phyloP scores from a whole-genome alignment of 495 filamentous ascomycete species.

The Daldinia loculata region DNA sequence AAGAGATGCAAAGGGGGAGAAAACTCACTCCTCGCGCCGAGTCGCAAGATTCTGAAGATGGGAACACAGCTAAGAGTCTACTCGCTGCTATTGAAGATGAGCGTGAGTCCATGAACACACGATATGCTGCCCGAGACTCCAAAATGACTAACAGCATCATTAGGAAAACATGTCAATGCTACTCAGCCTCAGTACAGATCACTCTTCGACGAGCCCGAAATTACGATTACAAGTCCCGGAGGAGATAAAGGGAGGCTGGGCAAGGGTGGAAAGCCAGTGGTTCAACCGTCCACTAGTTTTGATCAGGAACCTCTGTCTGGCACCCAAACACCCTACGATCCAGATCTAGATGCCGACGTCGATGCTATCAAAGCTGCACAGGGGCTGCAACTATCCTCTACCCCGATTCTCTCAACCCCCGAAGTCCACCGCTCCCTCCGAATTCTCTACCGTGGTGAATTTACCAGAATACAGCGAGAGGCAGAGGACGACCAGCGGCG shows the following conservation, averaged over 20 bases:
- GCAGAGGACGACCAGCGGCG: conserved; percentile 79
- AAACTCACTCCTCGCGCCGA: conserved; percentile 54
- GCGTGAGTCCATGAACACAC: conserved; percentile 60
- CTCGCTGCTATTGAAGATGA: conserved; percentile 80
- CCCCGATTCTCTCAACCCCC: conserved; percentile 77
- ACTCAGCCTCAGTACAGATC: conserved; percentile 57
- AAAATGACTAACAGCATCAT: conserved; percentile 29
- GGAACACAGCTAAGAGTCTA: conserved; percentile 61
- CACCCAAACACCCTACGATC: conserved; percentile 78
- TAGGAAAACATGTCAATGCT: conserved; percentile 54
- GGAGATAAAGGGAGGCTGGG: conserved; percentile 61
- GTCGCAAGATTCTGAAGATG: conserved; percentile 44
- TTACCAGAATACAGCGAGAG: conserved; percentile 71
- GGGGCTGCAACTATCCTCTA: conserved; percentile 79
- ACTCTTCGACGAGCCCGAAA: conserved; percentile 69
- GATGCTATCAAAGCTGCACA: conserved; percentile 87
- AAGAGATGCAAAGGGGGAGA: conserved; percentile 60
- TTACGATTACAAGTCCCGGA: conserved; percentile 69
- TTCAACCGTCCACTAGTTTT: conserved; percentile 85
- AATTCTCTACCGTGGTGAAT: conserved; percentile 90
- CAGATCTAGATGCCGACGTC: conserved; percentile 85
- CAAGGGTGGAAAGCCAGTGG: conserved; percentile 64
- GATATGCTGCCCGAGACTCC: background rate
- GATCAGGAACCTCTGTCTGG: conserved; percentile 72
- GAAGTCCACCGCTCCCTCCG: conserved; percentile 80